These are phyloP conservation scores for Fraxinus angustifolia DNA, from an alignment of 305 asterid genomes.

Conservation along the genomic window DNA sequence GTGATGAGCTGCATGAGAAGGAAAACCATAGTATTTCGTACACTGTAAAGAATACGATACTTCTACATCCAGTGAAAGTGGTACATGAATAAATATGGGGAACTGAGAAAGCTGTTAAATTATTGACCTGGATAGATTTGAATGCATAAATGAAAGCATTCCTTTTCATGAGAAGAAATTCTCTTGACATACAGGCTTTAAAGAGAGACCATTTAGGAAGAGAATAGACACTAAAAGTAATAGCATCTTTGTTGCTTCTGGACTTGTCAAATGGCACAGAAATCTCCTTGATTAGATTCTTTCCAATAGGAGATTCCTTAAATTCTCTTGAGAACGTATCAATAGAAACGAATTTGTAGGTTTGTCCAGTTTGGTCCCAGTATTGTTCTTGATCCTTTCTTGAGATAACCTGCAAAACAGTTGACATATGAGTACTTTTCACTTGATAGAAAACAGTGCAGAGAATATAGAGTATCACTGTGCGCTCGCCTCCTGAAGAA, in stretches of 20 bases:
- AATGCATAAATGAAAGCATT: conserved; percentile 17
- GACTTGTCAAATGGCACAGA: neutral
- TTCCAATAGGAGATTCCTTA: conserved; percentile 15
- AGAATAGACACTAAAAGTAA: neutral
- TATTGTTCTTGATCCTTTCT: conserved; percentile 25
- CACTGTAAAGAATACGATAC: neutral
- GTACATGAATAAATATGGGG: neutral
- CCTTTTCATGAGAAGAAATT: conserved; percentile 21
- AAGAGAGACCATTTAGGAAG: conserved; percentile 15
- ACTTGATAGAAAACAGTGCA: neutral
- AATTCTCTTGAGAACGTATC: neutral
- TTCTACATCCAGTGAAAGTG: neutral
- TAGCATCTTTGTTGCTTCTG: neutral
- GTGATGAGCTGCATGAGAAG: conserved; percentile 21
- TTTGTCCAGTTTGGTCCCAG: conserved; percentile 16
- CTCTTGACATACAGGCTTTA: conserved; percentile 21
- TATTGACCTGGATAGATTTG: conserved; percentile 14
- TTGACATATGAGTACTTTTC: neutral
- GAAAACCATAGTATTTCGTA: neutral
- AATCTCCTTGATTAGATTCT: neutral
- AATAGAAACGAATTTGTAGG: neutral
- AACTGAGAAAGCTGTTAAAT: neutral
- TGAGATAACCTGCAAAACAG: conserved; percentile 20
- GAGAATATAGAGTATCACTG: neutral
- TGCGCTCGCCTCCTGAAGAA: conserved; percentile 1